Evolutionary conservation across 163 green algal genomes (phyloP), one percentile per base, ranked within the genome.

Genomic region (Scenedesmus sp.): DNA sequence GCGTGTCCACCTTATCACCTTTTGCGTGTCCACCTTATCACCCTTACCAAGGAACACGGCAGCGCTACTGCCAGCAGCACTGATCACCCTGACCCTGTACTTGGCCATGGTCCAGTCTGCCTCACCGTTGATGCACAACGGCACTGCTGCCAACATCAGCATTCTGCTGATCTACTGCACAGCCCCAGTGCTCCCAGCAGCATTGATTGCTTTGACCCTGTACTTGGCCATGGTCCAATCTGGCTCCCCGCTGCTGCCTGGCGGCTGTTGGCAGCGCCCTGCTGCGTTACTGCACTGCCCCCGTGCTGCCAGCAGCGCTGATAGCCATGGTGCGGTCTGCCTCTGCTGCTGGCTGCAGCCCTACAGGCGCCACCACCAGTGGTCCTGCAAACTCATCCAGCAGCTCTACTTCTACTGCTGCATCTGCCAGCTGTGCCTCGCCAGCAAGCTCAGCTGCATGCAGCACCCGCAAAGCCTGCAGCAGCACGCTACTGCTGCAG

Each of bases 51-150:
- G 7, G 20, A 26, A 12, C 10, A 20, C 13, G 62, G 62, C 62
- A 70, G 10, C 13, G 62, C 13, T 70, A 15, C 62, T 15, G 62
- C 62, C 15, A 13, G 9, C n/a, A 15, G 74, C 74, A 10, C 55
- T 67, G 55, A 87, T 67, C 26, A 46, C 26, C 54, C 86, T 86
- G 23, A 90, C 86, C 13, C 86, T 26, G 46, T 91, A 91, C 10
- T n/a, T 73, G 34, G 74, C 56, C 87, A 86, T 85, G 8, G 84
- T 88, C 3, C 57, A 9, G 9, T 76, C 59, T 55, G 66, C 67
- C 55, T 55, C 73, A 46, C 34, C 34, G 34, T 46, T 46, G 34
- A 46, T 46, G 34, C 34, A 46, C 34, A 46, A 46, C 34, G 34
- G 34, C 34, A 46, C 34, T 46, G 62, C 62, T 46, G 34, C 34